A percentile compares a stretch with the other conserved stretches of the same genome.
phyloP scores from a whole-genome alignment of 139 green algal genomes.

The Mesostigma viride region DNA sequence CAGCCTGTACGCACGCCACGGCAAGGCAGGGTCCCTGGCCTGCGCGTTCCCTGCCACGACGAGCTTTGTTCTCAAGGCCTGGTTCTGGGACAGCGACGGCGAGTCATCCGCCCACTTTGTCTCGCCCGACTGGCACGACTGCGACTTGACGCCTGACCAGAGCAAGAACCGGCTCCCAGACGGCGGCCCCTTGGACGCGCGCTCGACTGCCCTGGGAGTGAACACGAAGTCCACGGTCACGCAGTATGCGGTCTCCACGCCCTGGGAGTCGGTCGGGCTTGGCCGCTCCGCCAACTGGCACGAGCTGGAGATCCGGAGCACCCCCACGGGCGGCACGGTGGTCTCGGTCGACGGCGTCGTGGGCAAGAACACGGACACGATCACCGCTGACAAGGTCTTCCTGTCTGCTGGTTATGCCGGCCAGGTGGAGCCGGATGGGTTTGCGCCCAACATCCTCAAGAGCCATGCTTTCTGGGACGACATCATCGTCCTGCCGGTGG shows the following conservation, averaged over 20 bases:
- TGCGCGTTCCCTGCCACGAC: not conserved
- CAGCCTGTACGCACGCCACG: not conserved
- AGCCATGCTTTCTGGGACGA: not conserved
- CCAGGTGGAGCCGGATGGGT: not conserved
- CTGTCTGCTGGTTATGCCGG: not conserved
- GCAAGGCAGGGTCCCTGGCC: not conserved
- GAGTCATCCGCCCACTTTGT: not conserved
- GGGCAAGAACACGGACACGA: not conserved
- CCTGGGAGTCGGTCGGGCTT: not conserved
- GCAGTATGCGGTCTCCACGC: not conserved
- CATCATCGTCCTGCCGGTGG: not conserved
- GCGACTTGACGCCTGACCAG: not conserved
- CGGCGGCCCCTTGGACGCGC: not conserved
- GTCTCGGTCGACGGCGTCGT: not conserved
- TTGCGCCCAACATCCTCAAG: not conserved
- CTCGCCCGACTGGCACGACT: not conserved
- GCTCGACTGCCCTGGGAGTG: not conserved
- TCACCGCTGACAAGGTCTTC: not conserved
- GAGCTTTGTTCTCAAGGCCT: not conserved
- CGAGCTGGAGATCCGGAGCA: not conserved
- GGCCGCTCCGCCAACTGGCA: not conserved
- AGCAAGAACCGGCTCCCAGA: not conserved
- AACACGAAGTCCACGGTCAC: not conserved
- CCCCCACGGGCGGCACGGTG: not conserved
- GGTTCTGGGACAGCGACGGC: not conserved